Percentiles rank a stretch among this genome's conserved stretches.
Evolutionary conservation across 2,329 filamentous ascomycete species (phyloP).

Genomic region (Parastagonospora nodorum): DNA sequence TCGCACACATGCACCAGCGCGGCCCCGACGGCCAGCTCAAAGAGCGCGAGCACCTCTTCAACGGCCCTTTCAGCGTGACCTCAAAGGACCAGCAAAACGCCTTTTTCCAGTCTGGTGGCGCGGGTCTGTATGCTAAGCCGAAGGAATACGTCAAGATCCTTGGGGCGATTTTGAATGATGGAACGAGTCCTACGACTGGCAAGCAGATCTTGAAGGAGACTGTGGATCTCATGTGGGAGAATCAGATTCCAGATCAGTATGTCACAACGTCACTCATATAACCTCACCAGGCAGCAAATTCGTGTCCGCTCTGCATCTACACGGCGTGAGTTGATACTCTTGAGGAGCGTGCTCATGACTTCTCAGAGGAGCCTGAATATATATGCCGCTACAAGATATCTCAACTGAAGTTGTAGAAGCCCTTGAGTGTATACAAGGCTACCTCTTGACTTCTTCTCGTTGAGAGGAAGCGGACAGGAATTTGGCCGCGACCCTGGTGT

Average conservation of each 20-base stretch:
- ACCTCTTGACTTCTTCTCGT: too few species aligned
- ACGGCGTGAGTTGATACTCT: too few species aligned
- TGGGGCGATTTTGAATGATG: slow-evolving; percentile 66
- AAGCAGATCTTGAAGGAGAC: slow-evolving; percentile 61
- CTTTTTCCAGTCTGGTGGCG: slow-evolving; percentile 65
- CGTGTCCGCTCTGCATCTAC: too few species aligned
- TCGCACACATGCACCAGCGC: slow-evolving; percentile 64
- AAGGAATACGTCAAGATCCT: slow-evolving; percentile 67
- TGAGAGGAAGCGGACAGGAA: too few species aligned
- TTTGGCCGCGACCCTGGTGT: neutral
- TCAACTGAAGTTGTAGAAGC: too few species aligned
- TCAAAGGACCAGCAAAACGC: slow-evolving; percentile 50
- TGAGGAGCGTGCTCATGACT: too few species aligned
- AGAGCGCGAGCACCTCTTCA: slow-evolving; percentile 58
- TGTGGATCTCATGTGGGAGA: slow-evolving; percentile 67
- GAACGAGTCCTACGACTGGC: slow-evolving; percentile 62
- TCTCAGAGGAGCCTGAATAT: neutral
- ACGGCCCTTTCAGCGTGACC: slow-evolving; percentile 52
- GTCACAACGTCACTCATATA: neutral
- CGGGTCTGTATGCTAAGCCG: slow-evolving; percentile 63
- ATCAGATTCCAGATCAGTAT: slow-evolving; percentile 59
- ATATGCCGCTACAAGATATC: neutral
- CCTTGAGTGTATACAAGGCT: too few species aligned
- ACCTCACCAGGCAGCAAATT: too few species aligned
- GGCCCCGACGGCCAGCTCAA: slow-evolving; percentile 47